Base-by-base conservation (phyloP, 345 rosid genomes). In the Iberis pinnata region DNA sequence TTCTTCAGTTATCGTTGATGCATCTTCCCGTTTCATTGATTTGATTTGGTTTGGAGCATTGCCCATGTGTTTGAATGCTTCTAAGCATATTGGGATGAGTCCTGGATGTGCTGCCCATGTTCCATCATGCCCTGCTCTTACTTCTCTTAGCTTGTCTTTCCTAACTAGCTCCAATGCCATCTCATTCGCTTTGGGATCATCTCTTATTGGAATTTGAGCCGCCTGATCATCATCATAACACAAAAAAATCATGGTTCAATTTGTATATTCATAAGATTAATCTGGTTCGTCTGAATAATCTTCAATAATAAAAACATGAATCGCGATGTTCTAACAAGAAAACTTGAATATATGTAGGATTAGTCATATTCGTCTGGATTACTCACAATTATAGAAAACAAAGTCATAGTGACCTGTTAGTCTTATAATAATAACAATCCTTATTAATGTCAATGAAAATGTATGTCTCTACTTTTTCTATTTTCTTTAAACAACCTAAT, bases 51-150 rank as follows among this genome's bases (percentile, higher is more conserved):
- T 69, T 10, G 84, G 76, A 4, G 61, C 36, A 8, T 69, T 75
- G 0, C 88, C 95, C 93, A 88, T 88, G 70, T 70, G 75, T 43
- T 67, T 73, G 80, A 92, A 85, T 43, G 75, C 74, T 25, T 92
- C 89, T 73, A 73, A 63, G 65, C 90, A 88, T 12, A 63, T 74
- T 29, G 83, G 81, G 74, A 88, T 83, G 4, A 85, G 81, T 29
- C 98, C 95, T 2, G 97, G 97, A 60, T 88, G 97, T 20, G 98
- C 97, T 5, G 97, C 98, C 98, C 95, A 88, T 16, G 95, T 88
- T 32, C 98, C 98, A 61, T 92, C 97, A 33, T 88, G 96, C 5
- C 95, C 97, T 39, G 95, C 97, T 59, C 43, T 77, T 12, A 72
- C 95, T 58, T 92, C 97, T 63, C 97, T 72, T n/a, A 71, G 75